Evolutionary conservation across 2,329 filamentous ascomycete genomes (phyloP).

Genomic region (Teratosphaeria viscida): DNA sequence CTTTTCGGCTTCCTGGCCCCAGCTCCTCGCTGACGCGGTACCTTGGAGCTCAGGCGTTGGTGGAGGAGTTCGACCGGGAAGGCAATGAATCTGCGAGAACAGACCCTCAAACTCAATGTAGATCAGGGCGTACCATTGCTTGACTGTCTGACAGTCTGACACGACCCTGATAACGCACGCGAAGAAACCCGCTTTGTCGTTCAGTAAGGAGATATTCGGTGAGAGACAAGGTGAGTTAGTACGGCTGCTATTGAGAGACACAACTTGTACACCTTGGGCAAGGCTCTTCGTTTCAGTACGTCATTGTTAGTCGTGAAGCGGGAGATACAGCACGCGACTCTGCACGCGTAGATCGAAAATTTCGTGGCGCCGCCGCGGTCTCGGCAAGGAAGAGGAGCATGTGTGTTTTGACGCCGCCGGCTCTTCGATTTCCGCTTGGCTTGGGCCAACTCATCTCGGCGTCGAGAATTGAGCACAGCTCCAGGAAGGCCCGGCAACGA

Average conservation of each 20-base stretch:
- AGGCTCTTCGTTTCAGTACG: neutral
- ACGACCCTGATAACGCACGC: neutral
- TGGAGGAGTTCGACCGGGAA: neutral
- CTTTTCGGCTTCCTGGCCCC: neutral
- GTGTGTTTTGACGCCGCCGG: neutral
- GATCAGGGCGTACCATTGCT: neutral
- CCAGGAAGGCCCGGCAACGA: neutral
- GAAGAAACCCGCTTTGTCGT: neutral
- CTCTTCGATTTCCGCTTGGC: conserved; percentile 3
- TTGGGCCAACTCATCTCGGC: neutral
- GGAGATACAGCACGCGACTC: neutral
- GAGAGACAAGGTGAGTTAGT: neutral
- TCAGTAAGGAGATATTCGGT: neutral
- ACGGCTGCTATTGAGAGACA: neutral
- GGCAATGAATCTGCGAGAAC: neutral
- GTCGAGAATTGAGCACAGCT: neutral
- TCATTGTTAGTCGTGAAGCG: neutral
- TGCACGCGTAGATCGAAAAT: neutral
- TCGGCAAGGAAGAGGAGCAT: neutral
- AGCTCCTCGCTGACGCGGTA: neutral
- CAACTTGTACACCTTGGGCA: neutral
- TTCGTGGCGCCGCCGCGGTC: neutral
- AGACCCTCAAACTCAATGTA: neutral
- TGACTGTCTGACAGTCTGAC: neutral
- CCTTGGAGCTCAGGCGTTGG: neutral